Base-by-base conservation (phyloP, 306 rosid species). In the Macrotyloma uniflorum region DNA sequence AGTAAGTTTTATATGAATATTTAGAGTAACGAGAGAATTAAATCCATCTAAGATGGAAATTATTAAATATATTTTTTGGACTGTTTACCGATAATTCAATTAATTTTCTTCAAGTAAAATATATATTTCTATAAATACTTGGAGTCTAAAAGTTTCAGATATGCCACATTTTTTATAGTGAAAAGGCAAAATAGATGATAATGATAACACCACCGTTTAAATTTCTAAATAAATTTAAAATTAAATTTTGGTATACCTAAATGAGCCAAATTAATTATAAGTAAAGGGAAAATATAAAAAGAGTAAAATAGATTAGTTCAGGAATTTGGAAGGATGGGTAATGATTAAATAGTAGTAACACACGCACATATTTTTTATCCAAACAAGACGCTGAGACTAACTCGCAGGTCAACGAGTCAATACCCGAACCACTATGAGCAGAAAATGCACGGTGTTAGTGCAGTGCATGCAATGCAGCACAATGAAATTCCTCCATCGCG, bases 361-460 rank as follows among this genome's bases (percentile, higher is more conserved):
- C 38, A 58, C 26, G n/a, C 54, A 70, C 14, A 6, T 19, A 6
- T 36, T 2, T 50, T 4, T 70, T 23, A 16, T 78, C 50, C 14
- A 79, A 72, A 74, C 23, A 69, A 69, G 70, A 81, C 51, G 70
- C 22, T 5, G 72, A 75, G 84, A 74, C 61, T 4, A 47, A 80
- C 66, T 73, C 77, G 55, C 82, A 54, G 93, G 96, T 89, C 69
- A 55, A 84, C 90, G 82, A 95, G 98, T 95, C 98, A 92, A 95
- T 95, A 86, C 98, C 98, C 97, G 98, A 93, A 95, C 98, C 98
- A 85, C 81, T 87, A 62, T 61, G 35, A 53, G 7, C 46, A 67
- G 55, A 61, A 40, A 58, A 67, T 11, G 22, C 54, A 47, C 54
- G 2, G 4, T 19, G 1, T 45, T 45, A 13, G 15, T 53, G 49